Evolutionary conservation across 2,329 filamentous ascomycete species (phyloP).

Genomic region (Epichloe gansuensis): DNA sequence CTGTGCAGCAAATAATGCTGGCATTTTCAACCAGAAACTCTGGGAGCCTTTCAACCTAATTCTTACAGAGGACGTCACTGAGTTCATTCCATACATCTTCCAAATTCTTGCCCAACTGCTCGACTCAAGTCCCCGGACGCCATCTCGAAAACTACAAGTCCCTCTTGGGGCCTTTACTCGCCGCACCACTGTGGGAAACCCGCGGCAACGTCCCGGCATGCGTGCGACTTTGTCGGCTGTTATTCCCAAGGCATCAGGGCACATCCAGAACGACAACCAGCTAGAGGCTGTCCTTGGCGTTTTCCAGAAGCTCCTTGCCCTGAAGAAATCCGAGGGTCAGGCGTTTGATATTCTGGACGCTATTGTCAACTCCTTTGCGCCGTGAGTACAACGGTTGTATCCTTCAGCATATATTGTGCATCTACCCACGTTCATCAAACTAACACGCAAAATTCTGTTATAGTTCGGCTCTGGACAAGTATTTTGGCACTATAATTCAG

Average conservation of each 20-base stretch:
- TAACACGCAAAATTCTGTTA: neutral
- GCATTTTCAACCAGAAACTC: constrained; percentile 65
- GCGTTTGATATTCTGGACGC: constrained; percentile 86
- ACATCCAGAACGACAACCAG: constrained; percentile 68
- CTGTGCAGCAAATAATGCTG: constrained; percentile 52
- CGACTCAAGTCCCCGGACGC: constrained; percentile 71
- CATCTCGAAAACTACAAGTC: constrained; percentile 70
- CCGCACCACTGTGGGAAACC: constrained; percentile 78
- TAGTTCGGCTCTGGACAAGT: constrained; percentile 55
- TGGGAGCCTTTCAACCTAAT: constrained; percentile 76
- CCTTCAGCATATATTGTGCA: neutral
- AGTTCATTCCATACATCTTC: constrained; percentile 95
- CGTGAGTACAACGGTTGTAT: constrained; percentile 36
- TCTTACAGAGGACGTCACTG: constrained; percentile 74
- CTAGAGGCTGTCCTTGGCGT: constrained; percentile 84
- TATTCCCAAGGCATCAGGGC: constrained; percentile 61
- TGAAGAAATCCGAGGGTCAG: constrained; percentile 73
- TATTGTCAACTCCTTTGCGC: constrained; percentile 59
- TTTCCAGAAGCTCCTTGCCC: constrained; percentile 78
- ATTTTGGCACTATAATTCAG: constrained; percentile 68
- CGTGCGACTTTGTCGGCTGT: constrained; percentile 75
- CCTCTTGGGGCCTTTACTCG: constrained; percentile 66
- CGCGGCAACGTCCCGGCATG: constrained; percentile 88
- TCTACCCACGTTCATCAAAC: neutral
- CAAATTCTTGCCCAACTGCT: constrained; percentile 86